These are phyloP conservation scores for Hypericum androsaemum DNA, from an alignment of 345 rosid species.

Conservation along the genomic window DNA sequence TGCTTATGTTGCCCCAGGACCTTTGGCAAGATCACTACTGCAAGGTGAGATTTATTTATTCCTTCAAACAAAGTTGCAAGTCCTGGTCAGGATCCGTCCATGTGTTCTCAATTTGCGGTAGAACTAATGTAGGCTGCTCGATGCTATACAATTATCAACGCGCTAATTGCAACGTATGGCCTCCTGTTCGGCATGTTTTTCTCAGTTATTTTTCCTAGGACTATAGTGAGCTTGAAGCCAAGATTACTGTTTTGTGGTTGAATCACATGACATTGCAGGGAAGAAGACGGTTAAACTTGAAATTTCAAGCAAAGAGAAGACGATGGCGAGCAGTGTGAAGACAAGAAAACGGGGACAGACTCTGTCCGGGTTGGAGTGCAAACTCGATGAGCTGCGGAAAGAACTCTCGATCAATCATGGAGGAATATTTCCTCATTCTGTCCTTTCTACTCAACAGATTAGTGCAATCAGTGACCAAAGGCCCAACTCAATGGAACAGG, in stretches of 20 bases:
- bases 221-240: no score
- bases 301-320: conserved; percentile 37
- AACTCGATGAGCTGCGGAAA: conserved; percentile 73
- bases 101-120: conserved; percentile 2
- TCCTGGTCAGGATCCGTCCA: conserved; percentile 7
- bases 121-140: no score
- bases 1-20: conserved; percentile 79
- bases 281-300: conserved; percentile 58
- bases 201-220: no score
- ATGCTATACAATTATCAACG: no score
- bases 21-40: conserved; percentile 57
- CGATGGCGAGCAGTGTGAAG: conserved; percentile 20
- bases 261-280: conserved; percentile 23
- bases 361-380: conserved; percentile 45
- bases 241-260: no score
- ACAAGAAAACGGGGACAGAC: conserved; percentile 31
- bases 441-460: conserved; percentile 72
- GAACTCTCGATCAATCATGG: conserved; percentile 56
- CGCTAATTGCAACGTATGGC: no score
- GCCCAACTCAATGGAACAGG: conserved; percentile 62
- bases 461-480: conserved; percentile 39
- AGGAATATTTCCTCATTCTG: conserved; percentile 77
- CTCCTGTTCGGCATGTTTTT: no score
- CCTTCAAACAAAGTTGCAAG: background rate
- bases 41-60: conserved; percentile 44